Conservation (phyloP, 2,329 filamentous ascomycete species). For the Xylariomycetidae sp. region DNA sequence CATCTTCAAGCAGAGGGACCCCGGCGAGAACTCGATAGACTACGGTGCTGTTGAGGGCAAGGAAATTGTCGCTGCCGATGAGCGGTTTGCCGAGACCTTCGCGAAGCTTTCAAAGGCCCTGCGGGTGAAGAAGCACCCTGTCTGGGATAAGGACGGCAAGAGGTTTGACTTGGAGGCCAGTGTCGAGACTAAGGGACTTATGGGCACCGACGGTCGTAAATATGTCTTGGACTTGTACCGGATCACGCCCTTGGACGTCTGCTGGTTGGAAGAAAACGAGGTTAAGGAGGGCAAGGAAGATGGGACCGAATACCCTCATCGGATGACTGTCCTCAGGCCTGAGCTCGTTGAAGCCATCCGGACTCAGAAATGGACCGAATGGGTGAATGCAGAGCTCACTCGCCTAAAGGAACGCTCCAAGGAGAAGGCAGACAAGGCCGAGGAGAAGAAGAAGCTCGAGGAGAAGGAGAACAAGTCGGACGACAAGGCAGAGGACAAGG, state of each 20-base stretch:
- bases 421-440: slow-evolving; percentile 15
- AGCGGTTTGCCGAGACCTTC: slow-evolving; percentile 78
- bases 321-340: slow-evolving; percentile 88
- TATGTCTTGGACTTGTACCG: slow-evolving; percentile 97
- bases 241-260: slow-evolving; percentile 83
- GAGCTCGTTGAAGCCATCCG: slow-evolving; percentile 86
- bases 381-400: slow-evolving; percentile 73
- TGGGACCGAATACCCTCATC: slow-evolving; percentile 70
- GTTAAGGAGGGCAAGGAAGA: slow-evolving; percentile 34
- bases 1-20: slow-evolving; percentile 97
- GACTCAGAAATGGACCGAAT: slow-evolving; percentile 81
- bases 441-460: slow-evolving; percentile 3
- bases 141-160: slow-evolving; percentile 95
- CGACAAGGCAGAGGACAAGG: slow-evolving; percentile 9
- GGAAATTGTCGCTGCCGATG: slow-evolving; percentile 86
- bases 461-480: too few relatives aligned
- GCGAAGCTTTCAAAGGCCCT: slow-evolving; percentile 86
- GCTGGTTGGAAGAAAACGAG: slow-evolving; percentile 77
- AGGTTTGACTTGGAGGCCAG: slow-evolving; percentile 89
- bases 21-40: slow-evolving; percentile 97
- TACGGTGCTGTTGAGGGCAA: slow-evolving; percentile 98
- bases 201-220: slow-evolving; percentile 93
- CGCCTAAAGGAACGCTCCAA: slow-evolving; percentile 36
- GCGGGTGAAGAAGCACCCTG: slow-evolving; percentile 87
- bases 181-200: slow-evolving; percentile 95